Percentiles rank a stretch among this genome's conserved stretches.
phyloP scores from a whole-genome alignment of 2,329 filamentous ascomycete genomes.

The Colletotrichum australisinense region DNA sequence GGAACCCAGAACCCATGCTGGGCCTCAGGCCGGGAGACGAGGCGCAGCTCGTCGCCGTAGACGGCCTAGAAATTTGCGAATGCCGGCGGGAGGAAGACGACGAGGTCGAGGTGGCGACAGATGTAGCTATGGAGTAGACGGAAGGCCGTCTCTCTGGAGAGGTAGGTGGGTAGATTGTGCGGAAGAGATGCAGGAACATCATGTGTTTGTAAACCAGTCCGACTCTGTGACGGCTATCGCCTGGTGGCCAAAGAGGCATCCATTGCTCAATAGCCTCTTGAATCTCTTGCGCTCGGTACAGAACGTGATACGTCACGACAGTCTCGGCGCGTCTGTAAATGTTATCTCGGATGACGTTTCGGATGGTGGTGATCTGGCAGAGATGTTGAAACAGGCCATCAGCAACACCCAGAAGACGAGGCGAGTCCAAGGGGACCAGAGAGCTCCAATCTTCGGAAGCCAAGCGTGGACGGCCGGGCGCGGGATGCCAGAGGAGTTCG shows the following conservation, averaged over 20 bases:
- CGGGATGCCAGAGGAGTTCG: conserved; percentile 66
- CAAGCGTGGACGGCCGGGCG: conserved; percentile 48
- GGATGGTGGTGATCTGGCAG: conserved; percentile 80
- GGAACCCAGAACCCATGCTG: conserved; percentile 27
- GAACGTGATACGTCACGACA: conserved; percentile 76
- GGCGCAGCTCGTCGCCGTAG: conserved; percentile 44
- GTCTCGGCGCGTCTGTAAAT: conserved; percentile 73
- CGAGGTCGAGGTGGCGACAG: conserved; percentile 35
- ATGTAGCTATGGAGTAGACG: conserved; percentile 36
- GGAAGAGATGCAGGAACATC: conserved; percentile 73
- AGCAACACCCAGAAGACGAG: conserved; percentile 80
- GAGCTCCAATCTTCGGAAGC: conserved; percentile 58
- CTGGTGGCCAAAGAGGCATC: conserved; percentile 71
- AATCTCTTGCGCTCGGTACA: conserved; percentile 80
- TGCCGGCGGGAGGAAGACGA: conserved; percentile 34
- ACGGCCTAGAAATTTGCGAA: conserved; percentile 35
- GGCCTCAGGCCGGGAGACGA: conserved; percentile 46
- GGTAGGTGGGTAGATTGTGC: conserved; percentile 68
- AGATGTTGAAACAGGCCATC: conserved; percentile 86
- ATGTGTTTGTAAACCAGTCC: conserved; percentile 72
- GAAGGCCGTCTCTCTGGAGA: conserved; percentile 21
- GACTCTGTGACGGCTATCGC: conserved; percentile 67
- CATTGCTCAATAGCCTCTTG: conserved; percentile 80
- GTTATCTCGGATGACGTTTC: conserved; percentile 78
- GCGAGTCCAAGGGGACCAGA: conserved; percentile 54